Base-by-base conservation (phyloP, 2,329 filamentous ascomycete genomes). In the Pseudocercospora eumusae region DNA sequence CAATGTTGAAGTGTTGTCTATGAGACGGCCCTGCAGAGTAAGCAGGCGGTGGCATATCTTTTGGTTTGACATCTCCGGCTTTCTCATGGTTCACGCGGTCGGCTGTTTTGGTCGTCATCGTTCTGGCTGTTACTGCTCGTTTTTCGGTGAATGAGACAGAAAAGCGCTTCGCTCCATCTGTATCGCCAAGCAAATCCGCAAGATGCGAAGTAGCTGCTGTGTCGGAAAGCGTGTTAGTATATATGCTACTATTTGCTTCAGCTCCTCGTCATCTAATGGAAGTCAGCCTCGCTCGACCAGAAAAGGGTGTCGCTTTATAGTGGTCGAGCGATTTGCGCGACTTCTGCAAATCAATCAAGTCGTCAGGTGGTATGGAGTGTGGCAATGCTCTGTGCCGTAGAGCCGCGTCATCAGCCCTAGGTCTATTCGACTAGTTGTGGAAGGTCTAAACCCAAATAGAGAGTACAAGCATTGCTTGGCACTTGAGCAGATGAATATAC, bases 1-100 rank as follows among this genome's bases (percentile, higher is more conserved):
- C 73, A n/a, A 64, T 57, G 64, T 79, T 80, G 6, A 73, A 76
- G 62, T 80, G 75, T 42, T 23, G 63, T 25, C 62, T 66, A 18
- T 21, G 53, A 18, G 13, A 31, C 9, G 40, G 33, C 57, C 44
- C 47, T 9, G 28, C 31, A 13, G 53, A 49, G 50, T 27, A 42
- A 20, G 20, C 20, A 3, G 63, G 62, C 21, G 64, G 58, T 31
- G 18, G 44, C 21, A 23, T 21, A 11, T 47, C 36, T 13, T 40
- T 40, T 40, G 36, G 4, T 13, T 40, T 40, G 36, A 40, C 5
- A 18, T 18, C 36, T n/a, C 21, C 13, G 4, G 18, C 13, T 18
- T 52, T 45, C 21, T 15, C 23, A n/a, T 18, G 3, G 18, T 18
- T 15, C 15, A 18, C 4, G n/a, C 3, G 2, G 36, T 40, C 36